These are phyloP conservation scores for Hanseniaspora meyeri DNA, from an alignment of 805 yeast species.

Conservation along the genomic window DNA sequence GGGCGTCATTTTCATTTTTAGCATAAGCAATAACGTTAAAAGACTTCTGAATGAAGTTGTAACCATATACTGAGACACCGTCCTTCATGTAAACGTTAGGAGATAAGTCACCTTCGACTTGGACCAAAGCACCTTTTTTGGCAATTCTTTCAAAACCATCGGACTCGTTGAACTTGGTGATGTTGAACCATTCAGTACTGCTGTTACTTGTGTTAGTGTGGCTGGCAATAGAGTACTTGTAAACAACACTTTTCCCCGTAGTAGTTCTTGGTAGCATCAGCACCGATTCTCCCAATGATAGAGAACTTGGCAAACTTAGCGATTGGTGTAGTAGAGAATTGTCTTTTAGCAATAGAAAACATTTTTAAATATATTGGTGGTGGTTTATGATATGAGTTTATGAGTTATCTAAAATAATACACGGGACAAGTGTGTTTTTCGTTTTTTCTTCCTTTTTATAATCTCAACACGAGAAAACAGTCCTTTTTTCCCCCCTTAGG, in stretches of 20 bases:
- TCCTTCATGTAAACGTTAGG: not conserved
- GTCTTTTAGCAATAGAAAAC: slow-evolving; percentile 11
- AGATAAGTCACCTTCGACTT: slow-evolving; percentile 3
- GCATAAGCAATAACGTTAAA: not conserved
- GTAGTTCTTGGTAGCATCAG: not conserved
- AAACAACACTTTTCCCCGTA: not conserved
- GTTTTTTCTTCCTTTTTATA: too few species aligned
- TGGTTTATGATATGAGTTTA: too few species aligned
- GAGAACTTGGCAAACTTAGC: not conserved
- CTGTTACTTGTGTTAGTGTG: not conserved
- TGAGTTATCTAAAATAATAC: too few species aligned
- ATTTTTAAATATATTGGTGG: not conserved
- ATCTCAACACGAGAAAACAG: too few species aligned
- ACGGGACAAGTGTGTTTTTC: not conserved
- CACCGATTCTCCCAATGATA: slow-evolving; percentile 8
- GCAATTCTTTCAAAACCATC: not conserved
- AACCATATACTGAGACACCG: not conserved
- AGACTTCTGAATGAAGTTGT: not conserved
- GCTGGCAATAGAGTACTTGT: slow-evolving; percentile 6
- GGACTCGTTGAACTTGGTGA: not conserved
- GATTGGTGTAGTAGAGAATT: slow-evolving; percentile 1
- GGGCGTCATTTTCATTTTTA: not conserved
- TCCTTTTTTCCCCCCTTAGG: too few species aligned
- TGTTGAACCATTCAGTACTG: not conserved
- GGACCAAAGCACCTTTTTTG: slow-evolving; percentile 4